Conservation (phyloP, 169 alveolate genomes). For the Cardiosporidium cionae region DNA sequence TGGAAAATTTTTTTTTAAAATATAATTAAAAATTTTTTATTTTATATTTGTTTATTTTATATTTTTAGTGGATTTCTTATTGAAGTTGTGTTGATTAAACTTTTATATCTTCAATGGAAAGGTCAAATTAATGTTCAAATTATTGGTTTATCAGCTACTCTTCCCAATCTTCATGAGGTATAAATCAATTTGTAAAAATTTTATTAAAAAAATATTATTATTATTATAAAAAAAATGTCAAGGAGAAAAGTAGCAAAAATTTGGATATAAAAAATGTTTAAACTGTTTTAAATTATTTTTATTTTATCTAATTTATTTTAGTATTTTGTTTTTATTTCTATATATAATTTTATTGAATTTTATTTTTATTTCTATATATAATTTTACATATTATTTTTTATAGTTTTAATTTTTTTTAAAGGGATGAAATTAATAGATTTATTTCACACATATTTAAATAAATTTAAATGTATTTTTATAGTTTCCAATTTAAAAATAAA, state of each 20-base stretch:
- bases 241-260: too few species aligned
- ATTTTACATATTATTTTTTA: neutral
- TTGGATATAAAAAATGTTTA: too few species aligned
- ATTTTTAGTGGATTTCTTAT: slow-evolving; percentile 46
- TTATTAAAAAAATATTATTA: too few species aligned
- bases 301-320: neutral
- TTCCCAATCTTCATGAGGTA: slow-evolving; percentile 56
- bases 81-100: slow-evolving; percentile 26
- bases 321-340: neutral
- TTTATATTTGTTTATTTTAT: neutral
- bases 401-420: neutral
- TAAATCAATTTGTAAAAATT: too few species aligned
- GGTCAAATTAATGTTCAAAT: slow-evolving; percentile 37
- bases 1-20: neutral
- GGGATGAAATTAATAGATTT: neutral
- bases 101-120: slow-evolving; percentile 28
- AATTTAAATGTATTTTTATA: neutral
- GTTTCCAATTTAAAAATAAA: neutral
- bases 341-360: neutral
- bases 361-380: neutral
- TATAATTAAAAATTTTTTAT: neutral
- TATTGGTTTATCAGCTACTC: slow-evolving; percentile 67
- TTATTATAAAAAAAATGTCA: too few species aligned
- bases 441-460: neutral
- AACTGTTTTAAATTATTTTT: too few species aligned